Base-by-base conservation (phyloP, 345 rosid genomes). In the Hibiscus tridactylites region DNA sequence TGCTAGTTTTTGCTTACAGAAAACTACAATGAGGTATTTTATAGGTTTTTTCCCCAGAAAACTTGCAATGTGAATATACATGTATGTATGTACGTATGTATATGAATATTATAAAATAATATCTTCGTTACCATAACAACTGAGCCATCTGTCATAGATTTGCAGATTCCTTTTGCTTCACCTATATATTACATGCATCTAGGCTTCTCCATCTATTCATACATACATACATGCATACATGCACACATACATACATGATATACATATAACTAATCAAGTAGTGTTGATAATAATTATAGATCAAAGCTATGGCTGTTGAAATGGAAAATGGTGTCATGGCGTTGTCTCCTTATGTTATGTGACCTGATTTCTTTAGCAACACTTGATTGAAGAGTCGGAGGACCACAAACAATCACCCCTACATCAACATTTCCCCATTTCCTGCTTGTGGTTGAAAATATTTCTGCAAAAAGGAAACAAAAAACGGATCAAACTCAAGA, bases 391-490 rank as follows among this genome's bases (percentile, higher is more conserved):
- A 93, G 96, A 71, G 83, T 74, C 42, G 88, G 78, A 9, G 96
- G 98, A 61, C 98, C 98, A 24, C 97, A 93, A 9, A 91, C 88
- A 2, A 91, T 82, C 1, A 90, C 97, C 9, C 98, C 96, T n/a
- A 87, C 84, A 59, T 94, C 93, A 10, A 85, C 96, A 70, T 78
- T 53, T 5, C 91, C 97, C 94, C 90, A 87, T 6, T 79, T 79
- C 71, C 79, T 85, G 52, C 84, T 74, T 56, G 77, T 46, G 2
- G 81, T 72, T 73, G 77, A 86, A 72, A 91, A 82, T 49, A 91
- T 86, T 59, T 90, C 97, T 91, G 87, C 83, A 83, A 15, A 47
- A n/a, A 12, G 28, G 16, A 9, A 0, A 1, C 1, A 5, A 58
- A 58, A 19, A 19, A 54, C 0, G 1, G 11, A 49, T 37, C 7